phyloP scores from a whole-genome alignment of 2,329 filamentous ascomycete genomes.

The Neofusicoccum kwambonambiense region DNA sequence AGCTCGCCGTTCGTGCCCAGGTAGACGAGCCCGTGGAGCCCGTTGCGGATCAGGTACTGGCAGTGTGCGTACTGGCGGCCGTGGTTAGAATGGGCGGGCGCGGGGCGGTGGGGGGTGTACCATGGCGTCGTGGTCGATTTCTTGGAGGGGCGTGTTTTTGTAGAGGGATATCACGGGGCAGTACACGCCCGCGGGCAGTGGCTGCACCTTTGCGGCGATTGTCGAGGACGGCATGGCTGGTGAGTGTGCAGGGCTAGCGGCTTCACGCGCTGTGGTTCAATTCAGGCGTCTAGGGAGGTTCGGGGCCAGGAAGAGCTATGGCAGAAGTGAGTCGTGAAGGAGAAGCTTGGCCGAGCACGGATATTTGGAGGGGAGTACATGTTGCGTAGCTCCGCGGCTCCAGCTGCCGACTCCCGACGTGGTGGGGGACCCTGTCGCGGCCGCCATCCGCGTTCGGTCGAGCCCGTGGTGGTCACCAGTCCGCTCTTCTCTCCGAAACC shows the following conservation, averaged over 20 bases:
- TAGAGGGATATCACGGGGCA: slow-evolving; percentile 51
- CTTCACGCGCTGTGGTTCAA: neutral
- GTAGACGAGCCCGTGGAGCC: slow-evolving; percentile 49
- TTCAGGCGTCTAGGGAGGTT: neutral
- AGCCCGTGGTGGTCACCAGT: neutral
- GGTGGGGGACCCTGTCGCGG: neutral
- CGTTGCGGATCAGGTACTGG: slow-evolving; percentile 42
- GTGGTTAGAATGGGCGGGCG: neutral
- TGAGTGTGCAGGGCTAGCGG: neutral
- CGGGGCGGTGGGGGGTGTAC: neutral
- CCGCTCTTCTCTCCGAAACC: neutral
- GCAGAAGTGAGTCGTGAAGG: neutral
- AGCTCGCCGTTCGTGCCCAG: slow-evolving; percentile 51
- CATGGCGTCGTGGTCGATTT: slow-evolving; percentile 47
- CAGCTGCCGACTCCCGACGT: neutral
- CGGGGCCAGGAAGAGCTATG: neutral
- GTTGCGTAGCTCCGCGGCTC: neutral
- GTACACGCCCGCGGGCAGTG: slow-evolving; percentile 46
- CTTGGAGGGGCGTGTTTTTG: slow-evolving; percentile 40
- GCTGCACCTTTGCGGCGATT: slow-evolving; percentile 34
- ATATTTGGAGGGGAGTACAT: neutral
- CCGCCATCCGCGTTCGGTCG: neutral
- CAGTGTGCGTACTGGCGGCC: slow-evolving; percentile 38
- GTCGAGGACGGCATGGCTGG: slow-evolving; percentile 3
- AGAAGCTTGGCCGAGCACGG: neutral